Percentiles rank a stretch among this genome's conserved stretches.
Evolutionary conservation across 768 basidiomycete genomes (phyloP).

Genomic region (Xerocomus spinulosus): DNA sequence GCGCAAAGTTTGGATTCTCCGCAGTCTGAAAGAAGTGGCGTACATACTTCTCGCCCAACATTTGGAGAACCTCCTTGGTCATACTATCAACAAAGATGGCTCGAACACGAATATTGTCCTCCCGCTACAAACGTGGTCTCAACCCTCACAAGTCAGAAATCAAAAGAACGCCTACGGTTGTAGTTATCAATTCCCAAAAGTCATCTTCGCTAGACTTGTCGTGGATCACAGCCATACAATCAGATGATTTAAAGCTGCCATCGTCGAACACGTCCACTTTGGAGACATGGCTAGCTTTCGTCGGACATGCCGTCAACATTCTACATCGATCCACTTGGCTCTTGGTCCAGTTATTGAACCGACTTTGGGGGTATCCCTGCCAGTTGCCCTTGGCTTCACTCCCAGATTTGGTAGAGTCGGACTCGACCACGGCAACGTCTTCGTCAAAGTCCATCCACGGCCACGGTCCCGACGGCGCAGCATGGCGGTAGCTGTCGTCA

Average conservation of each 20-base stretch:
- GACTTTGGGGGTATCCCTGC: conserved; percentile 28
- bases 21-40: neutral
- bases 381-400: conserved; percentile 6
- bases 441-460: conserved; percentile 39
- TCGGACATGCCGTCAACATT: conserved; percentile 24
- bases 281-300: conserved; percentile 13
- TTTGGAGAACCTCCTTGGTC: conserved; percentile 47
- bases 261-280: conserved; percentile 21
- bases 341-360: conserved; percentile 32
- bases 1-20: neutral
- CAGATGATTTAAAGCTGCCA: conserved; percentile 7
- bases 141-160: neutral
- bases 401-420: neutral
- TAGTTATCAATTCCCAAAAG: conserved; percentile 34
- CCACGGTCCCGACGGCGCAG: conserved; percentile 39
- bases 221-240: neutral
- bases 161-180: conserved; percentile 32
- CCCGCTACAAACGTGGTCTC: conserved; percentile 21
- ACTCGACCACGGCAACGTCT: conserved; percentile 10
- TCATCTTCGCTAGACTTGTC: conserved; percentile 12
- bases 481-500: conserved; percentile 32
- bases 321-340: conserved; percentile 27
- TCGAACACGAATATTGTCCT: conserved; percentile 38
- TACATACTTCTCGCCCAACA: conserved; percentile 51
- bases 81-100: conserved; percentile 49